Evolutionary conservation across 2,329 filamentous ascomycete genomes (phyloP).

Genomic region (Colletotrichum magnum): DNA sequence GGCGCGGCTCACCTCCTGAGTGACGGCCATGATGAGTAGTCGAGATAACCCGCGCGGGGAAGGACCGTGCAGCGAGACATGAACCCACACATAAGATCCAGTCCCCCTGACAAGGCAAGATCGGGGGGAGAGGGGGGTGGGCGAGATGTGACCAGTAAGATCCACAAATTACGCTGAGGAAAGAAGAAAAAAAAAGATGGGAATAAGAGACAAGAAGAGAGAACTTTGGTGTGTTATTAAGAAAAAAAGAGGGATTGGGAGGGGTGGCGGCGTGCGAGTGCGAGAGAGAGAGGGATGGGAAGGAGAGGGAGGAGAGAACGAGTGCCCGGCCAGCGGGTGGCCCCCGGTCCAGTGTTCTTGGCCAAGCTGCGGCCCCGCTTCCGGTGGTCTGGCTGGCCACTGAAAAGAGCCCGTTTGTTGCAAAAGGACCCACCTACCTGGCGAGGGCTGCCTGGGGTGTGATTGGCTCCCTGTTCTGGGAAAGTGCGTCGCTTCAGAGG

Average conservation of each 20-base stretch:
- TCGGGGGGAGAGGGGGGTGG: slow-evolving; percentile 3
- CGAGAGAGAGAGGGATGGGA: background rate
- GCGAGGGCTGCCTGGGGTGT: background rate
- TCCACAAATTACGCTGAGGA: slow-evolving; percentile 8
- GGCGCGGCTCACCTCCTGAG: background rate
- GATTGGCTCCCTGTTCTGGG: background rate
- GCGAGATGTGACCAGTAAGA: slow-evolving; percentile 16
- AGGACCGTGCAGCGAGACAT: slow-evolving; percentile 25
- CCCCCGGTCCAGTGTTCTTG: slow-evolving; percentile 4
- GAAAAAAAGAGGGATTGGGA: slow-evolving; percentile 3
- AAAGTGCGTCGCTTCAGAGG: background rate
- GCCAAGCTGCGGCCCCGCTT: slow-evolving; percentile 24
- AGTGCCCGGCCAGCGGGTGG: slow-evolving; percentile 17
- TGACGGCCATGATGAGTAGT: slow-evolving; percentile 9
- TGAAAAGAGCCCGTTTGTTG: background rate
- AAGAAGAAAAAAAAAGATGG: background rate
- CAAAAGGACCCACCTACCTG: background rate
- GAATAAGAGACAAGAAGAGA: background rate
- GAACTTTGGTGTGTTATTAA: slow-evolving; percentile 5
- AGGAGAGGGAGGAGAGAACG: slow-evolving; percentile 6
- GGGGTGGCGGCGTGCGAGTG: background rate
- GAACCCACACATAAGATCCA: slow-evolving; percentile 13
- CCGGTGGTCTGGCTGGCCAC: background rate
- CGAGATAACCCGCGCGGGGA: slow-evolving; percentile 14
- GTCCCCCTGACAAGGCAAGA: slow-evolving; percentile 5